These are phyloP conservation scores for Selaginella tamariscina DNA, from an alignment of 75 land plant genomes.

Conservation along the genomic window DNA sequence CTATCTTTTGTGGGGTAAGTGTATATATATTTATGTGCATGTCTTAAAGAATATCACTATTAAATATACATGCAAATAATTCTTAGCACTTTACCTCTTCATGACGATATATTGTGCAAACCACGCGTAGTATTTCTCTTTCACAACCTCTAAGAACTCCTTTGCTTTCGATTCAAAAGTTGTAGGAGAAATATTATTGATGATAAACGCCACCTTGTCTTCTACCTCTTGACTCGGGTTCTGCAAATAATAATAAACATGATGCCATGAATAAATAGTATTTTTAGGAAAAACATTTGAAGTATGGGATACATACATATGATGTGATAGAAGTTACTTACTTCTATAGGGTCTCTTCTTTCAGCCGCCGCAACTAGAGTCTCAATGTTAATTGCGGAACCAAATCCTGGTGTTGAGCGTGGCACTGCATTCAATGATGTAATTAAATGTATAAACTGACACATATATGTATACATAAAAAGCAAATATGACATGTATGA, in stretches of 20 bases:
- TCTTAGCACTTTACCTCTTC: slow-evolving; percentile 88
- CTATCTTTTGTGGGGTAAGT: no score
- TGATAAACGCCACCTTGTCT: slow-evolving; percentile 80
- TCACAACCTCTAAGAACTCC: slow-evolving; percentile 69
- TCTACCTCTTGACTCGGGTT: slow-evolving; percentile 69
- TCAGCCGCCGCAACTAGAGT: slow-evolving; percentile 96
- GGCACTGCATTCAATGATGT: no score
- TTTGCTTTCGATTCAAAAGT: slow-evolving; percentile 87
- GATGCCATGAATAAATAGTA: no score
- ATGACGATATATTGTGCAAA: slow-evolving; percentile 98
- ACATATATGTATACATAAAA: no score
- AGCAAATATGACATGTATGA: background rate
- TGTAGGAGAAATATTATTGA: slow-evolving; percentile 67
- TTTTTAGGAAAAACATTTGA: no score
- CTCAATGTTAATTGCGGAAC: slow-evolving; percentile 90
- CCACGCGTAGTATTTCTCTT: slow-evolving; percentile 86
- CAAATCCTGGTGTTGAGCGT: slow-evolving; percentile 50
- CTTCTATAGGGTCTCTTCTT: slow-evolving; percentile 82
- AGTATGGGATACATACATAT: no score
- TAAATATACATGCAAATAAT: no score
- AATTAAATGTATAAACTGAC: no score
- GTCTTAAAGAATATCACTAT: no score
- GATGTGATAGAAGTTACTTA: slow-evolving; percentile 12
- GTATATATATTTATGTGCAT: no score
- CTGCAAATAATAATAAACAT: slow-evolving; percentile 27